Evolutionary conservation across 176 grass and related monocot species (phyloP), one percentile per base, ranked within the genome.

Genomic region (Poa annua): DNA sequence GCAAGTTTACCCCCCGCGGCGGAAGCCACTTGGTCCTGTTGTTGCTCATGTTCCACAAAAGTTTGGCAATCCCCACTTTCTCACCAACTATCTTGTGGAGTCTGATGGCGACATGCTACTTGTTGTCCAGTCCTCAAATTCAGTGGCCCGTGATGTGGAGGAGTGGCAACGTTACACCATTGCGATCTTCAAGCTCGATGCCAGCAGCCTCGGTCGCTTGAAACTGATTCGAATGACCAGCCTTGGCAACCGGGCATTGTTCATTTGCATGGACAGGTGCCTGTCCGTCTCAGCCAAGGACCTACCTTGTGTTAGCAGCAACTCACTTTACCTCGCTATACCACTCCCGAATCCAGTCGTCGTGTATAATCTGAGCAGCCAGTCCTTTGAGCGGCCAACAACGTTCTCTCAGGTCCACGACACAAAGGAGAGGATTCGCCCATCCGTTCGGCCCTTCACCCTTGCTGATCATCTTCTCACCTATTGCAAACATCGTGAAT

Each of bases 381-480:
- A 1, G 10, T 32, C 34, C 3, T 57, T 51, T 5, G 49, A 62
- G 35, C 50, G 26, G 10, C 45, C 77, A 12, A 51, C 80, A 8
- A 60, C 20, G 6, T 12, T 33, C 1, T 76, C 52, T 21, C 36
- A 44, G 38, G 51, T 88, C 51, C 79, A 88, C 44, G 32, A 88
- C 44, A 1, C 4, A 0, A 36, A 45, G n/a, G 66, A 82, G 68
- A 39, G 35, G 69, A 69, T 83, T 21, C 54, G 73, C 7, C 57
- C 85, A 0, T 87, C 79, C 0, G 75, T 88, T 6, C 57, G 79
- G 21, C 72, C 80, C 34, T 88, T 60, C 66, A 83, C 80, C 49
- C 33, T 83, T 15, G 33, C 72, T 49, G 62, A 88, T 79, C 86
- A 88, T 78, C 34, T 82, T 15, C 41, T 76, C 13, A 76, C 83